phyloP scores from a whole-genome alignment of 108 stramenopile species.

The Fragilariopsis cylindrus region DNA sequence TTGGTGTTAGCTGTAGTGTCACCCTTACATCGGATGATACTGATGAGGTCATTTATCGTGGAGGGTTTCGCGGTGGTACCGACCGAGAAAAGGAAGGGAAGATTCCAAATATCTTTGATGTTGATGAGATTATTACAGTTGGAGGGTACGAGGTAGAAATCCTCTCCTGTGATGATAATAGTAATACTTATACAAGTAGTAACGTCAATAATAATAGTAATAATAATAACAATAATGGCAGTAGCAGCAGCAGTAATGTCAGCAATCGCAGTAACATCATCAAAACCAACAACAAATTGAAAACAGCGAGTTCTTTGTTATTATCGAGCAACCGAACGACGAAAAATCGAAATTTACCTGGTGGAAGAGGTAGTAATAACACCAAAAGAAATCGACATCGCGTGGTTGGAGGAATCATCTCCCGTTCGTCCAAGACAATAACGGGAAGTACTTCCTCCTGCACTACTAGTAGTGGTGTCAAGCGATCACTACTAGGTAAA shows the following conservation, averaged over 20 bases:
- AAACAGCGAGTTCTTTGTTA: too few species aligned
- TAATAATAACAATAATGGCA: slow-evolving; percentile 1
- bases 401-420: too few species aligned
- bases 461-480: slow-evolving; percentile 13
- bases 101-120: slow-evolving; percentile 17
- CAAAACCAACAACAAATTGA: too few species aligned
- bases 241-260: slow-evolving; percentile 22
- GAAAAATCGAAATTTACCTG: too few species aligned
- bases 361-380: too few species aligned
- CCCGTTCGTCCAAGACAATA: too few species aligned
- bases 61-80: background rate
- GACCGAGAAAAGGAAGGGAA: slow-evolving; percentile 9
- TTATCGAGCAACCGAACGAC: too few species aligned
- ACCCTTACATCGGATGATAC: slow-evolving; percentile 22
- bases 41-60: slow-evolving; percentile 7
- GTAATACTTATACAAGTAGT: background rate
- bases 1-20: background rate
- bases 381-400: too few species aligned
- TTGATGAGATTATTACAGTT: slow-evolving; percentile 34
- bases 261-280: background rate
- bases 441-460: too few species aligned
- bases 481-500: slow-evolving; percentile 4
- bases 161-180: background rate
- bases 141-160: slow-evolving; percentile 46
- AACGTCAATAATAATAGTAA: background rate